A percentile compares a stretch with the other conserved stretches of the same genome.
phyloP scores from a whole-genome alignment of 495 filamentous ascomycete species.

The Ramalina peruviana region DNA sequence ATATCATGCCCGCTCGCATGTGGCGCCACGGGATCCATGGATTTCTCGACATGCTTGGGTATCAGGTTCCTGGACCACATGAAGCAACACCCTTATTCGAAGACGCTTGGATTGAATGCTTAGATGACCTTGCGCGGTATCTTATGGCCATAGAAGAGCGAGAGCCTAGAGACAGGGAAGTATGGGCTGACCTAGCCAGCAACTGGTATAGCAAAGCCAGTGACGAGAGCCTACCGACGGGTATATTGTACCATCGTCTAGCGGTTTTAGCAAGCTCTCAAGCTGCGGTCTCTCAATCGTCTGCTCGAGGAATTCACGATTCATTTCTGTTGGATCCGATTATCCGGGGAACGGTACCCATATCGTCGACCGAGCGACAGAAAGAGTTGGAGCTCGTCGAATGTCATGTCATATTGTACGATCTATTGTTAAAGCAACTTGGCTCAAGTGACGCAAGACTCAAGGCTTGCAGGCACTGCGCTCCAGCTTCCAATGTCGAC shows the following conservation, averaged over 20 bases:
- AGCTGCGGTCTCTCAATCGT: too few species aligned
- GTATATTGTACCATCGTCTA: constrained; percentile 69
- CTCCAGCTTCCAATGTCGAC: too few species aligned
- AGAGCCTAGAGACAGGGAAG: constrained; percentile 48
- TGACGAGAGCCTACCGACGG: constrained; percentile 43
- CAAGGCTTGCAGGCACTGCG: too few species aligned
- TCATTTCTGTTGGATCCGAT: too few species aligned
- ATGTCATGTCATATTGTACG: too few species aligned
- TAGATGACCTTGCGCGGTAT: constrained; percentile 35
- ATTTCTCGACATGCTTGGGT: constrained; percentile 28
- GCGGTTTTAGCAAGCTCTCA: constrained; percentile 70
- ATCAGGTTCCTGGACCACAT: background rate
- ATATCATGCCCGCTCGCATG: constrained; percentile 36
- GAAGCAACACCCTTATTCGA: constrained; percentile 46
- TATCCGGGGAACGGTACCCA: too few species aligned
- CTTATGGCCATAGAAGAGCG: constrained; percentile 38
- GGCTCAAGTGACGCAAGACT: too few species aligned
- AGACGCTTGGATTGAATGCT: constrained; percentile 80
- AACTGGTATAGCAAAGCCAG: constrained; percentile 72
- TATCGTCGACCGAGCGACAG: too few species aligned
- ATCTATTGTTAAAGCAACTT: too few species aligned
- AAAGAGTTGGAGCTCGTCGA: too few species aligned
- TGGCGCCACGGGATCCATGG: constrained; percentile 38
- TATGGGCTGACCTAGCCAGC: constrained; percentile 60
- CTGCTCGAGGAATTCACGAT: too few species aligned